Evolutionary conservation across 345 rosid genomes (phyloP), one percentile per base, ranked within the genome.

Genomic region (Fremontodendron californicum): DNA sequence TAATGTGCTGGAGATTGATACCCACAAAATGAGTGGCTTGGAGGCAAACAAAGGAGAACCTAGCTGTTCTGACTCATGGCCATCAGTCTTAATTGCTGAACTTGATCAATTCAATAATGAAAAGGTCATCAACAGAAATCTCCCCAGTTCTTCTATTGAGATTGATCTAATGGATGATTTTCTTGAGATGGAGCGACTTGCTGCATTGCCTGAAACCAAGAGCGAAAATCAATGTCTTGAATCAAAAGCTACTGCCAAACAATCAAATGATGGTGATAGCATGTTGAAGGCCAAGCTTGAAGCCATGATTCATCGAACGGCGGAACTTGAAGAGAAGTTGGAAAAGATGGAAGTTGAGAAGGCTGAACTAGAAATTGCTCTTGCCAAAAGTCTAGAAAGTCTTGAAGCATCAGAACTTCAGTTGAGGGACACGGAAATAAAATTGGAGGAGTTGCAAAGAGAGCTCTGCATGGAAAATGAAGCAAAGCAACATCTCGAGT

Each of bases 151-250:
- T 31, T 83, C 89, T 54, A 60, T 82, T 66, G 89, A 89, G 77
- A 84, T 88, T 71, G 89, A 87, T 85, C 92, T 93, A 60, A 94
- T 94, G 97, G 95, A 90, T 85, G 98, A 94, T 85, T 94, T 94
- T 79, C 94, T 94, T 67, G 99, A 95, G 81, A 95, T 95, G 98
- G 99, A 95, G 84, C 86, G 82, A 52, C 94, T 95, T 86, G 94
- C 88, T 73, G 90, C 97, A 19, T 80, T 91, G 83, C 86, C 93
- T 8, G 88, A 86, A 83, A 80, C 77, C 79, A 80, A 78, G 76
- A 86, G 67, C 54, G 84, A 75, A 29, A 85, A 63, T 25, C 49
- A 35, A 71, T 42, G 74, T n/a, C 70, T 77, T 46, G 86, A 84
- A 74, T 78, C 92, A 58, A 83, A 79, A 60, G 83, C 80, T 60